Percentiles rank a stretch among this genome's conserved stretches.
Conservation (phyloP, 345 rosid species). For the thale cress (Arabidopsis thaliana) region DNA sequence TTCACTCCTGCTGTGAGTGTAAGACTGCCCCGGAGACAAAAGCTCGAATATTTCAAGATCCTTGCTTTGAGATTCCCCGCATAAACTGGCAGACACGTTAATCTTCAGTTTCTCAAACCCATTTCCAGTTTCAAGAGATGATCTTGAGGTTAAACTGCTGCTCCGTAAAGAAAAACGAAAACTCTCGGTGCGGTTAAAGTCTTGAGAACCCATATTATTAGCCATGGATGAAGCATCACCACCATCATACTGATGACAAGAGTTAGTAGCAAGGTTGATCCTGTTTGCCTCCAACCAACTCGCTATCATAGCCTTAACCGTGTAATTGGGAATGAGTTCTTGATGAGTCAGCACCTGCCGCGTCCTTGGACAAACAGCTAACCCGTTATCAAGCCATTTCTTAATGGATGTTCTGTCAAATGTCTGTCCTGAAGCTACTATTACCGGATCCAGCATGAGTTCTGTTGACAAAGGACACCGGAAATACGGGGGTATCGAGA, state of each 20-base stretch:
- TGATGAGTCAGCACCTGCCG: constrained; percentile 64
- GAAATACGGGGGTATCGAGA: constrained; percentile 74
- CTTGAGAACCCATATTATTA: constrained; percentile 55
- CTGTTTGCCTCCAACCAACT: constrained; percentile 83
- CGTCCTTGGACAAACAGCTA: constrained; percentile 89
- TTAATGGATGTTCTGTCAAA: constrained; percentile 86
- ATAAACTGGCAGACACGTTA: constrained; percentile 54
- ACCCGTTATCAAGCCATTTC: constrained; percentile 84
- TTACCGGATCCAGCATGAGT: constrained; percentile 93
- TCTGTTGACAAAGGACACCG: constrained; percentile 88
- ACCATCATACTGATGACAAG: constrained; percentile 42
- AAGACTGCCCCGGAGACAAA: constrained; percentile 62
- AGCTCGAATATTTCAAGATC: constrained; percentile 56
- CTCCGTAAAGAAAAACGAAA: constrained; percentile 53
- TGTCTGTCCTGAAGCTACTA: constrained; percentile 95
- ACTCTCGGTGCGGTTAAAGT: constrained; percentile 59
- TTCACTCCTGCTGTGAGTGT: constrained; percentile 80
- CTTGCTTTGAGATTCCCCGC: constrained; percentile 52
- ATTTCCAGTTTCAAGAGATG: constrained; percentile 61
- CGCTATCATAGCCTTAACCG: constrained; percentile 86
- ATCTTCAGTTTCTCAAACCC: constrained; percentile 66
- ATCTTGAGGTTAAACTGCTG: constrained; percentile 67
- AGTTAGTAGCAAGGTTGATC: constrained; percentile 47
- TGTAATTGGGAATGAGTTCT: constrained; percentile 88
- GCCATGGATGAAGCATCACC: constrained; percentile 48